These are phyloP conservation scores for Verticillium albo-atrum DNA, from an alignment of 2,329 filamentous ascomycete species.

Conservation along the genomic window DNA sequence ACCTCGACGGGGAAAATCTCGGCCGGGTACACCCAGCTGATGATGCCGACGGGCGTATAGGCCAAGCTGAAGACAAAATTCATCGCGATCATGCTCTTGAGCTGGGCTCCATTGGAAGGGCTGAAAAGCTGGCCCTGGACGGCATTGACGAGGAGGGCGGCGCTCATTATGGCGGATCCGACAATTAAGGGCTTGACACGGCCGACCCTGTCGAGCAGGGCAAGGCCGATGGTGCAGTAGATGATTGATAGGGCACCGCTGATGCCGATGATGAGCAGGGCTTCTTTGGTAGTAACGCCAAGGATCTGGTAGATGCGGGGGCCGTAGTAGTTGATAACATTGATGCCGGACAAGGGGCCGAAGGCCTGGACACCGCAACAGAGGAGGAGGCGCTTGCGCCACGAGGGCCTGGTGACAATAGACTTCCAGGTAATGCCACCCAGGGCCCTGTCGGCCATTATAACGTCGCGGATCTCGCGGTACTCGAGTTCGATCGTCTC, in stretches of 20 bases:
- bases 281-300: conserved; percentile 34
- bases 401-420: conserved; percentile 35
- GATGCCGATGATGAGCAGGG: conserved; percentile 46
- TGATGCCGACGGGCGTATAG: conserved; percentile 33
- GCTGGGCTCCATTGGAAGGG: conserved; percentile 16
- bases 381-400: conserved; percentile 39
- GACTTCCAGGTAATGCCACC: conserved; percentile 33
- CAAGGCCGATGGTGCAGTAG: conserved; percentile 41
- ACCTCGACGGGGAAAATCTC: conserved; percentile 34
- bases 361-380: conserved; percentile 44
- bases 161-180: conserved; percentile 23
- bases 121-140: conserved; percentile 20
- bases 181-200: conserved; percentile 43
- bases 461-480: conserved; percentile 31
- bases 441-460: conserved; percentile 27
- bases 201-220: conserved; percentile 39
- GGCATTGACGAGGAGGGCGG: conserved; percentile 21
- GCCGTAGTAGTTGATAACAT: conserved; percentile 20
- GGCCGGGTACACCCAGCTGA: conserved; percentile 32
- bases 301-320: conserved; percentile 36
- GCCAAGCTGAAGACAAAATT: conserved; percentile 28
- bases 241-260: conserved; percentile 43
- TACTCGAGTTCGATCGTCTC: conserved; percentile 34
- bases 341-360: conserved; percentile 39
- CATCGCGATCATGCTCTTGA: conserved; percentile 24